Percentiles rank a stretch among this genome's conserved stretches.
These are phyloP conservation scores for Neonectria sp. DNA, from an alignment of 2,329 filamentous ascomycete species.

Conservation along the genomic window DNA sequence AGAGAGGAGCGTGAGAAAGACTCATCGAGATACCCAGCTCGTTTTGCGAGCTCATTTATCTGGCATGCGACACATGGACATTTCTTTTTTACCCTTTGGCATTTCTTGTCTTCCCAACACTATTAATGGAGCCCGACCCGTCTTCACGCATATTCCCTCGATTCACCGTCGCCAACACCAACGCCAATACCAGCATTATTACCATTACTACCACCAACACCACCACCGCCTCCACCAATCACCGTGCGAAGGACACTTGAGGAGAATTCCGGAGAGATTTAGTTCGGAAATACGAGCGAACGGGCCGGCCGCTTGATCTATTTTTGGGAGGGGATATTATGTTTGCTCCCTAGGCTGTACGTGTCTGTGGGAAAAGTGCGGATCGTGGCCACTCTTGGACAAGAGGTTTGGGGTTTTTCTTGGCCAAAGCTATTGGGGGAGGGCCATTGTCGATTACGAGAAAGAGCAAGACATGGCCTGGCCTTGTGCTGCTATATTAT, in stretches of 20 bases:
- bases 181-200: conserved; percentile 12
- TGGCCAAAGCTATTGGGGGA: conserved; percentile 25
- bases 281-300: conserved; percentile 27
- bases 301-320: conserved; percentile 12
- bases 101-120: conserved; percentile 34
- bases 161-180: conserved; percentile 5
- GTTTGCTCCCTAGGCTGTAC: conserved; percentile 24
- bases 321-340: conserved; percentile 3
- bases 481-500: conserved; percentile 12
- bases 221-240: not conserved
- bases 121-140: conserved; percentile 1
- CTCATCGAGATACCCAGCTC: conserved; percentile 60
- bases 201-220: conserved; percentile 5
- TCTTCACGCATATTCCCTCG: conserved; percentile 16
- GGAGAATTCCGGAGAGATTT: conserved; percentile 17
- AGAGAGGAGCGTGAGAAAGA: conserved; percentile 45
- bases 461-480: conserved; percentile 16
- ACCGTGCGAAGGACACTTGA: conserved; percentile 9
- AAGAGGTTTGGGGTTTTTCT: conserved; percentile 28
- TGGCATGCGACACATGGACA: conserved; percentile 50
- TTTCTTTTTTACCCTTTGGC: conserved; percentile 42
- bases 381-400: conserved; percentile 25
- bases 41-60: conserved; percentile 54
- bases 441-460: conserved; percentile 10
- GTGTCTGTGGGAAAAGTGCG: conserved; percentile 30